Evolutionary conservation across 1,284 basidiomycete species (phyloP).

Genomic region (Anthracocystis panici-leucophaei): DNA sequence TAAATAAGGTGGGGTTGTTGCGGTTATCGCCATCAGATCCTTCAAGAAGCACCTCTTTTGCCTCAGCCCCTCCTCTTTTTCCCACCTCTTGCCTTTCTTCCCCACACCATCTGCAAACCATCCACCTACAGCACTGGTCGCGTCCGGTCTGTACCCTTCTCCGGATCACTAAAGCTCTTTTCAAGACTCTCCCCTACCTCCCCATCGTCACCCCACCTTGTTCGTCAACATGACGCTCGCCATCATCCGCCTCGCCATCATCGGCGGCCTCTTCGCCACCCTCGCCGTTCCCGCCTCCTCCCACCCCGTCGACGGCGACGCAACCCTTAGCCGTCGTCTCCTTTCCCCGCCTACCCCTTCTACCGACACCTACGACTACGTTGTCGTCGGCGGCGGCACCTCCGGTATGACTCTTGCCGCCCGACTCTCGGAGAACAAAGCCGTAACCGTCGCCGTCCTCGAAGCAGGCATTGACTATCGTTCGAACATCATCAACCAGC

Average conservation of each 20-base stretch:
- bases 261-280: slow-evolving; percentile 18
- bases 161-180: neutral
- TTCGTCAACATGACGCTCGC: slow-evolving; percentile 14
- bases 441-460: slow-evolving; percentile 55
- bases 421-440: slow-evolving; percentile 51
- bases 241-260: slow-evolving; percentile 17
- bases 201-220: neutral
- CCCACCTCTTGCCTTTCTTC: neutral
- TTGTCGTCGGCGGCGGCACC: slow-evolving; percentile 58
- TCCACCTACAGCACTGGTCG: neutral
- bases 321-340: slow-evolving; percentile 1
- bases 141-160: neutral
- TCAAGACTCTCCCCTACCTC: neutral
- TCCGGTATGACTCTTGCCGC: slow-evolving; percentile 56
- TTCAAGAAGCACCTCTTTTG: neutral
- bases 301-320: slow-evolving; percentile 2
- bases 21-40: no score
- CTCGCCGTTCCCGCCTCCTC: no score
- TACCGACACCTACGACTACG: slow-evolving; percentile 48
- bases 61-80: neutral
- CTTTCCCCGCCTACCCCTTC: neutral
- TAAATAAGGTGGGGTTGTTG: no score
- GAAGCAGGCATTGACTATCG: slow-evolving; percentile 58
- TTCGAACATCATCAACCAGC: slow-evolving; percentile 32
- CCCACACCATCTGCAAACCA: slow-evolving; percentile 1